A percentile compares a stretch with the other conserved stretches of the same genome.
These are phyloP conservation scores for Fraxinus angustifolia DNA, from an alignment of 305 asterid species.

Conservation along the genomic window DNA sequence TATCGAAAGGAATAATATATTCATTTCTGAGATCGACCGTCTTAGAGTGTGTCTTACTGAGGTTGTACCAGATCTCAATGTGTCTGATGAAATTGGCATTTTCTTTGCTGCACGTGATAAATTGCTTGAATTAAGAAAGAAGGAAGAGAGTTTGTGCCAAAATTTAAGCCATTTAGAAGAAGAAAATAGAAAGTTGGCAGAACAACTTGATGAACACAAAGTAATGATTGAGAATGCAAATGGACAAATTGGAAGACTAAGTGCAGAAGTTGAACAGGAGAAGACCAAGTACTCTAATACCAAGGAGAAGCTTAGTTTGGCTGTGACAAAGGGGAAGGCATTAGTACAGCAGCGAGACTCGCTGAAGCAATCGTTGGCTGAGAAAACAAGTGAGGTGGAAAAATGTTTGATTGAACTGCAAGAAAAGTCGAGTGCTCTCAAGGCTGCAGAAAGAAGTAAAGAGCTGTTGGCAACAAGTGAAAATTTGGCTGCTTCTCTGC, in stretches of 20 bases:
- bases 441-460: conserved; percentile 58
- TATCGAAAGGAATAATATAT: conserved; percentile 47
- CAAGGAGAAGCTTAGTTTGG: conserved; percentile 97
- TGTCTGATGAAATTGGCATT: conserved; percentile 53
- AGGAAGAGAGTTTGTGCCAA: conserved; percentile 50
- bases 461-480: conserved; percentile 53
- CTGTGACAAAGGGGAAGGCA: conserved; percentile 97
- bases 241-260: conserved; percentile 57
- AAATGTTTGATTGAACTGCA: conserved; percentile 54
- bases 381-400: conserved; percentile 69
- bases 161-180: conserved; percentile 50
- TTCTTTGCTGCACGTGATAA: conserved; percentile 46
- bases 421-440: conserved; percentile 71
- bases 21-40: conserved; percentile 52
- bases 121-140: conserved; percentile 52
- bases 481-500: conserved; percentile 49
- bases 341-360: conserved; percentile 92
- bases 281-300: conserved; percentile 66
- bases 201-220: conserved; percentile 58
- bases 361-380: conserved; percentile 73
- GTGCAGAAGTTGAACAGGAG: conserved; percentile 78
- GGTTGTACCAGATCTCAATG: conserved; percentile 40
- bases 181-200: conserved; percentile 57
- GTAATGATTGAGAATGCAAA: conserved; percentile 49
- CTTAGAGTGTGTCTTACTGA: conserved; percentile 56